phyloP scores from a whole-genome alignment of 805 yeast genomes.

The Phaffomyces thermotolerans region DNA sequence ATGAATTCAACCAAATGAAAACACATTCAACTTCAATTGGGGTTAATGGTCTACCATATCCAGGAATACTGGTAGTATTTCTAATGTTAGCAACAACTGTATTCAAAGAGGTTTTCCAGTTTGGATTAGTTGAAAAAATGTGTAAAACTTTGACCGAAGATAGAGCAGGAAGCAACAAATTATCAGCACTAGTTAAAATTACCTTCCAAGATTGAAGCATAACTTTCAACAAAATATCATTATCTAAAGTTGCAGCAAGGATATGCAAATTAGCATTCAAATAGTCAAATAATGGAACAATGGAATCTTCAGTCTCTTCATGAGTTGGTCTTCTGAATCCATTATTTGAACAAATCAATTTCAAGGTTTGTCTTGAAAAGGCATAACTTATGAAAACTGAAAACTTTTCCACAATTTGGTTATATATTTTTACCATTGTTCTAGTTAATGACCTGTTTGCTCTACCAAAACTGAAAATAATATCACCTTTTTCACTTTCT shows the following conservation, averaged over 20 bases:
- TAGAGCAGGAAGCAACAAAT: slow-evolving; percentile 65
- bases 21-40: slow-evolving; percentile 58
- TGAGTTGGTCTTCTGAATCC: slow-evolving; percentile 38
- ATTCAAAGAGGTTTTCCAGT: slow-evolving; percentile 35
- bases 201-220: slow-evolving; percentile 80
- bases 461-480: slow-evolving; percentile 72
- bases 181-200: slow-evolving; percentile 62
- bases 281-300: slow-evolving; percentile 69
- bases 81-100: slow-evolving; percentile 46
- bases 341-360: slow-evolving; percentile 43
- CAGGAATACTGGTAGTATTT: slow-evolving; percentile 28
- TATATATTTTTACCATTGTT: slow-evolving; percentile 58
- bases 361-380: slow-evolving; percentile 51
- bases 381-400: slow-evolving; percentile 52
- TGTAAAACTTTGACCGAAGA: slow-evolving; percentile 32
- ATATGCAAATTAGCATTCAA: slow-evolving; percentile 61
- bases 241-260: slow-evolving; percentile 51
- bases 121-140: slow-evolving; percentile 25
- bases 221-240: slow-evolving; percentile 49
- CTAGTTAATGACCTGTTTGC: slow-evolving; percentile 60
- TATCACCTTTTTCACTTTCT: slow-evolving; percentile 76
- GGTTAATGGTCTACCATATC: slow-evolving; percentile 50
- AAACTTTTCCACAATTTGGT: slow-evolving; percentile 67
- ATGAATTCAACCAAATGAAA: slow-evolving; percentile 58
- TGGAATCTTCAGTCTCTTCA: slow-evolving; percentile 51